These are phyloP conservation scores for Cercospora sp. DNA, from an alignment of 2,329 filamentous ascomycete genomes.

Conservation along the genomic window DNA sequence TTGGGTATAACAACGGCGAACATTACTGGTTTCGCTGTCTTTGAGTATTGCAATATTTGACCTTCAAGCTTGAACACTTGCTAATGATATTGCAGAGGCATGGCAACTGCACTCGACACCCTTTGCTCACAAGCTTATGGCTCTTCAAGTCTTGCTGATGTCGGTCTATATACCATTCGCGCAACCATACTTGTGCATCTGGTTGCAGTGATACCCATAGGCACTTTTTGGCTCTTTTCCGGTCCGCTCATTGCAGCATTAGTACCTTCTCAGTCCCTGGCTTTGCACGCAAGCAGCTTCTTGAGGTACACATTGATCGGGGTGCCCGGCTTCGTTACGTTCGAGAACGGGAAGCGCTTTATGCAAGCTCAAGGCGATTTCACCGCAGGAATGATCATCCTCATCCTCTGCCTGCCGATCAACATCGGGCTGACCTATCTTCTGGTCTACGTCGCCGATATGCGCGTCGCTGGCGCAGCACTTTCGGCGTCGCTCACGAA, in stretches of 20 bases:
- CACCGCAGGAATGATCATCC: slow-evolving; percentile 43
- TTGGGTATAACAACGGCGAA: slow-evolving; percentile 57
- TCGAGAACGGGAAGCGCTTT: slow-evolving; percentile 58
- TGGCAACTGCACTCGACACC: slow-evolving; percentile 55
- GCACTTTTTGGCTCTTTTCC: slow-evolving; percentile 52
- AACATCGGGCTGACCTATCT: slow-evolving; percentile 25
- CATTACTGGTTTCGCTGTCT: slow-evolving; percentile 55
- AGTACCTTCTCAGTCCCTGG: slow-evolving; percentile 45
- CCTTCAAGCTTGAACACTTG: not conserved
- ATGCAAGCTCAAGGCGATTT: slow-evolving; percentile 59
- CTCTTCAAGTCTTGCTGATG: slow-evolving; percentile 49
- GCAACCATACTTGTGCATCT: slow-evolving; percentile 55
- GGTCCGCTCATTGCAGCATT: slow-evolving; percentile 44
- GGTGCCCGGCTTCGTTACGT: slow-evolving; percentile 56
- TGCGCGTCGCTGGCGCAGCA: slow-evolving; percentile 56
- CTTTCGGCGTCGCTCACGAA: slow-evolving; percentile 47
- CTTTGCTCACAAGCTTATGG: slow-evolving; percentile 56
- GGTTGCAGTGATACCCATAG: slow-evolving; percentile 50
- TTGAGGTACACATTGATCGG: slow-evolving; percentile 53
- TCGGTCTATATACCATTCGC: slow-evolving; percentile 56
- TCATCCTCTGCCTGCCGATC: slow-evolving; percentile 24
- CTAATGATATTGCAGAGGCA: slow-evolving; percentile 36
- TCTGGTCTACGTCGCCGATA: slow-evolving; percentile 33
- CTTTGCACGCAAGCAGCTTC: slow-evolving; percentile 53
- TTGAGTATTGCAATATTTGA: slow-evolving; percentile 37